Evolutionary conservation across 2,329 filamentous ascomycete genomes (phyloP), one percentile per base, ranked within the genome.

Genomic region (Dryadomyces sulphureus): DNA sequence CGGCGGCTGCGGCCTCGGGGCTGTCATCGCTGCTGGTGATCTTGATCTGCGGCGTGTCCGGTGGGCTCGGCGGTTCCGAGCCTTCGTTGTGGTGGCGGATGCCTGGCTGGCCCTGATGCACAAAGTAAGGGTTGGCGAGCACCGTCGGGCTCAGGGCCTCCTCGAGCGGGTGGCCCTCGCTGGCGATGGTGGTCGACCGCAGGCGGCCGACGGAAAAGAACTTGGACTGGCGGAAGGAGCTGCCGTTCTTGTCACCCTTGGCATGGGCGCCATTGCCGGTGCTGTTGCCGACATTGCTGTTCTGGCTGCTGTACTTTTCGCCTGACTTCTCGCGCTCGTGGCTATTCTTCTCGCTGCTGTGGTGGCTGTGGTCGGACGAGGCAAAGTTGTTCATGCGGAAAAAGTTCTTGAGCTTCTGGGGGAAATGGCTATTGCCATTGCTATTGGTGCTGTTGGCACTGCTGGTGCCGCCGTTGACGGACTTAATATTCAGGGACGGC

Each of bases 41-140:
- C 64, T 84, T 84, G 54, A 90, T 69, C 50, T 77, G 78, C 19
- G 90, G 89, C 1, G 88, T 94, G 61, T 94, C 88, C 39, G 90
- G 87, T 25, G 92, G 90, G 50, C 89, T 94, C 12, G 88, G 87
- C 14, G 92, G 89, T 32, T 94, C 84, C 53, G 88, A 95, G 58
- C 82, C 85, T 55, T 92, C 87, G 62, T 96, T 94, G 67, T 93
- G 88, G 67, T 98, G 92, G 59, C 90, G 82, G 56, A 96, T 70
- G 53, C 86, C 85, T 4, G 92, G 92, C 56, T 88, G 88, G 48
- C 92, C 92, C 65, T 98, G 92, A 61, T 96, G 92, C 54, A 81
- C 84, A 63, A 96, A 98, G 66, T 98, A 98, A 17, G 92, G 92
- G 62, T 98, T 98, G 53, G 88, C 90, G 59, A 90, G 80, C 44